phyloP scores from a whole-genome alignment of 106 monocot species.

The Phalaenopsis aphrodite region DNA sequence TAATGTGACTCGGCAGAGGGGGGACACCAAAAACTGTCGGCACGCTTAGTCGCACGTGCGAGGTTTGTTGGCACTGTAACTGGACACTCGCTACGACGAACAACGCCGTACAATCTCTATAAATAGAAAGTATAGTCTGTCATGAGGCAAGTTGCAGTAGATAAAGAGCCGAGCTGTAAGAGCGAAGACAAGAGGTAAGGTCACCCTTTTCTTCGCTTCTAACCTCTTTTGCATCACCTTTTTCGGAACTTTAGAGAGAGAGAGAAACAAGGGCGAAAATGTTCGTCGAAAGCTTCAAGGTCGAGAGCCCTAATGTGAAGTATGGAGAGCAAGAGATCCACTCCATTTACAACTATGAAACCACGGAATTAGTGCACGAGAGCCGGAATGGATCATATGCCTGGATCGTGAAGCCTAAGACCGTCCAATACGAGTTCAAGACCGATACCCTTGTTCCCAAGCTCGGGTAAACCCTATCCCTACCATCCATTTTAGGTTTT shows the following conservation, averaged over 20 bases:
- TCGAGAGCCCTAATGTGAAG: constrained; percentile 89
- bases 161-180: background rate
- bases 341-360: constrained; percentile 77
- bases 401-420: constrained; percentile 85
- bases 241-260: background rate
- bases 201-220: background rate
- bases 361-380: constrained; percentile 90
- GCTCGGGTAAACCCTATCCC: constrained; percentile 50
- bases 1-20: too few species aligned
- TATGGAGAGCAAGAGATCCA: constrained; percentile 67
- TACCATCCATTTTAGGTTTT: background rate
- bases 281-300: constrained; percentile 89
- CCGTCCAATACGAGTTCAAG: constrained; percentile 75
- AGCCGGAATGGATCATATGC: constrained; percentile 55
- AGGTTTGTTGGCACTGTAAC: too few species aligned
- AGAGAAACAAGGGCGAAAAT: constrained; percentile 19
- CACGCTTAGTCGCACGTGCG: too few species aligned
- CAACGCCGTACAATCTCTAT: background rate
- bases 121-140: background rate
- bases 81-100: background rate
- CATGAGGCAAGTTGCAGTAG: background rate
- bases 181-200: background rate
- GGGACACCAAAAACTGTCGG: too few species aligned
- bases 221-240: background rate
- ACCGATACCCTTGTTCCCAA: constrained; percentile 72